Conservation (phyloP, 1,284 basidiomycete genomes). For the Sporisorium iseilematis-ciliati region DNA sequence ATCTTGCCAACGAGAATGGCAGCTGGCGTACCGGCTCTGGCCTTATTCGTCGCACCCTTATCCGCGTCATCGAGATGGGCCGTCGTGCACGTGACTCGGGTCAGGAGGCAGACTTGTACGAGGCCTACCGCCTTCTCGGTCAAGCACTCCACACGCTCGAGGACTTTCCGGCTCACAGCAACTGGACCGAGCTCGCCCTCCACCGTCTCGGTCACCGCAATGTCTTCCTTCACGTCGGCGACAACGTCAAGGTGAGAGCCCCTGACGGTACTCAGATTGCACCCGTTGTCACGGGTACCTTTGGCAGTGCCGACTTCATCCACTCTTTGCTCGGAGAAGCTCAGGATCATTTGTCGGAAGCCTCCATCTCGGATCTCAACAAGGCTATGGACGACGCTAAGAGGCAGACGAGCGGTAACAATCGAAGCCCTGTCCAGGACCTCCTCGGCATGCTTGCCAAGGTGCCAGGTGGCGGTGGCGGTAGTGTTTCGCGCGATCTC, state of each 20-base stretch:
- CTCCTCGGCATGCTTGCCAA: constrained; percentile 73
- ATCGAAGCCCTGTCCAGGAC: constrained; percentile 62
- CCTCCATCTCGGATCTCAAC: constrained; percentile 89
- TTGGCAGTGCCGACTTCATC: constrained; percentile 84
- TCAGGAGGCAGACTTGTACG: constrained; percentile 78
- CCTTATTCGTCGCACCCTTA: constrained; percentile 82
- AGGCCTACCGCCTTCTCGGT: constrained; percentile 71
- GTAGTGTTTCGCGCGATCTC: constrained; percentile 56
- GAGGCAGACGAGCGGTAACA: constrained; percentile 58
- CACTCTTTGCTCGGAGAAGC: constrained; percentile 73
- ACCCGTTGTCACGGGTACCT: constrained; percentile 88
- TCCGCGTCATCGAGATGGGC: constrained; percentile 77
- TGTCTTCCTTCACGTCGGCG: constrained; percentile 91
- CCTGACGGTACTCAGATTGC: constrained; percentile 82
- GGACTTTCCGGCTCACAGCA: constrained; percentile 85
- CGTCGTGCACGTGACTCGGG: constrained; percentile 74
- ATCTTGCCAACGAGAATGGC: constrained; percentile 83
- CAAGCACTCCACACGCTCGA: constrained; percentile 80
- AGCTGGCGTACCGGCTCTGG: constrained; percentile 89
- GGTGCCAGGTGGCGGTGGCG: constrained; percentile 67
- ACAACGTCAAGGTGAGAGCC: constrained; percentile 80
- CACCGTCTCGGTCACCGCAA: constrained; percentile 80
- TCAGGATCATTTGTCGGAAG: constrained; percentile 75
- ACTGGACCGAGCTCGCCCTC: constrained; percentile 73
- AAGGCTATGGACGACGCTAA: constrained; percentile 77